Base-by-base conservation (phyloP, 306 rosid species). In the Heteromeles arbutifolia region DNA sequence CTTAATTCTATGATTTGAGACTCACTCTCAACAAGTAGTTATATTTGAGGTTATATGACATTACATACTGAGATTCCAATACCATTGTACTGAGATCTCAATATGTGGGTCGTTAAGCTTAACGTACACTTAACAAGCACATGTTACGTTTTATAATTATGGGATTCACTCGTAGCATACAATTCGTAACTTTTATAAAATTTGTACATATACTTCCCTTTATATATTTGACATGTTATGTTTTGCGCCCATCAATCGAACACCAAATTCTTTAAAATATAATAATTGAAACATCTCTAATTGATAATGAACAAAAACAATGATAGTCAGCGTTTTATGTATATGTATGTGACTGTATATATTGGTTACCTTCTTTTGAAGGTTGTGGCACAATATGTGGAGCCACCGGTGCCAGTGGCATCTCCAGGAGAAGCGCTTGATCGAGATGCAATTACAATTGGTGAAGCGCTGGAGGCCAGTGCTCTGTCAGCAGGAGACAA, bases 401-500 rank as follows among this genome's bases (percentile, higher is more conserved):
- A 88, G 41, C 97, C 90, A 0, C 76, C 85, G 0, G 82, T 87
- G 26, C 82, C 84, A 0, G 48, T 34, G 69, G 72, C 18, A 4
- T 10, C 78, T 31, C 83, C 84, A 1, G 85, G 80, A 58, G 13
- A 44, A 11, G 90, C 52, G 4, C 84, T 84, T 0, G 84, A 78
- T 6, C 31, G 28, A 0, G 83, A 89, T 41, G 83, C 91, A 8
- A 78, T 88, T 19, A 87, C 93, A 3, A 83, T 90, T 1, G 89
- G 95, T 0, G 93, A 93, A 78, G 91, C 93, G 0, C 86, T 93
- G 0, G 96, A 91, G 54, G 91, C 91, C 0, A 65, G 87, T 0
- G 86, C 86, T 3, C 19, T 82, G 0, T 44, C 85, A 0, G 83
- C 82, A 0, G 80, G 87, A 1, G 85, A 85, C 72, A 90, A 90